Percentiles rank a stretch among this genome's conserved stretches.
phyloP scores from a whole-genome alignment of 257 asterid genomes.

The Hygrophila difformis region DNA sequence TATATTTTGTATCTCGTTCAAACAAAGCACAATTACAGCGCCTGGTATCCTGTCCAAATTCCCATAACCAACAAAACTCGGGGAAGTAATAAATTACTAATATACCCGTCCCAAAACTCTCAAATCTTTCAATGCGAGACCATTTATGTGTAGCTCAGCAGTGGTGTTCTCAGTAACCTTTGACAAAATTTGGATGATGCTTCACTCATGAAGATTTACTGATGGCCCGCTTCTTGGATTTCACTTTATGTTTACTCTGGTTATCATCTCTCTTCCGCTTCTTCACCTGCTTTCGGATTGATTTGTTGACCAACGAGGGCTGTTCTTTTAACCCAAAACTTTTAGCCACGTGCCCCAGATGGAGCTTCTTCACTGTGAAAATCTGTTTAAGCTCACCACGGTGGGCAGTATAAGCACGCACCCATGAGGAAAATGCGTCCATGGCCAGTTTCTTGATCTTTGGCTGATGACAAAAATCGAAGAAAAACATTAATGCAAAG shows the following conservation, averaged over 20 bases:
- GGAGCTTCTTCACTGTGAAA: slow-evolving; percentile 82
- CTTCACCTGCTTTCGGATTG: slow-evolving; percentile 59
- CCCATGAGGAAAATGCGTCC: slow-evolving; percentile 86
- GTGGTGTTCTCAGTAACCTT: too few species aligned
- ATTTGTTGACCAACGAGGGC: slow-evolving; percentile 72
- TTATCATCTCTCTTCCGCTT: slow-evolving; percentile 69
- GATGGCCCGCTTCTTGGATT: slow-evolving; percentile 44
- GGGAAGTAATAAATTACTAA: too few species aligned
- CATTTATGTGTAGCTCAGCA: too few species aligned
- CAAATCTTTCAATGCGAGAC: too few species aligned
- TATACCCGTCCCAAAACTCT: too few species aligned
- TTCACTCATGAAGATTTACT: slow-evolving; percentile 32
- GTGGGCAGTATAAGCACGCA: slow-evolving; percentile 87
- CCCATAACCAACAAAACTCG: too few species aligned
- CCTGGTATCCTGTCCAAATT: too few species aligned
- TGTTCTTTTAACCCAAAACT: slow-evolving; percentile 87
- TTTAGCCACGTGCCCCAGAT: slow-evolving; percentile 83
- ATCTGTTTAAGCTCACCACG: slow-evolving; percentile 88
- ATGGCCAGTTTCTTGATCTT: slow-evolving; percentile 47
- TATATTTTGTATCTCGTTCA: too few species aligned
- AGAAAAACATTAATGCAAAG: slow-evolving; percentile 6
- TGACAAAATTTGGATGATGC: too few species aligned
- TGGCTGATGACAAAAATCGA: slow-evolving; percentile 35
- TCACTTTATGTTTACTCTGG: slow-evolving; percentile 18
- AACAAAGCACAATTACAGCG: too few species aligned